Evolutionary conservation across 2,329 filamentous ascomycete genomes (phyloP), one percentile per base, ranked within the genome.

Genomic region (Penicillium polonicum): DNA sequence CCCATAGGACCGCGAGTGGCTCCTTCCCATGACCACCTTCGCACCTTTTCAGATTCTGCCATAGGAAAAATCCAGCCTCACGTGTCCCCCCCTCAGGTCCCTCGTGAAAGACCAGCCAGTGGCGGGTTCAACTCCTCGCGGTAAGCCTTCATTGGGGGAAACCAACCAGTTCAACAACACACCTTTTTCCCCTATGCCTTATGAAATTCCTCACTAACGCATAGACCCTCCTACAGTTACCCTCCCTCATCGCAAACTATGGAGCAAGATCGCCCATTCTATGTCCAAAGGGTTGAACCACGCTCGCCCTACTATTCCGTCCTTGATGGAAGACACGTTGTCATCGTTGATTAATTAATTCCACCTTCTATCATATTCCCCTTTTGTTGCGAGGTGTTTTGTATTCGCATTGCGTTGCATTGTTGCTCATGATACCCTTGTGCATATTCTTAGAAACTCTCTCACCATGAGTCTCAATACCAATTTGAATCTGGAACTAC

Each of bases 331-430:
- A 61, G 66, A 49, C 58, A 58, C 23, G 41, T 71, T 42, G 56
- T 73, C 9, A 67, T 71, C 59, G 65, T 72, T 50, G 71, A 73
- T 64, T 73, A 55, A 64, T 35, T 42, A 13, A 29, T 38, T 33
- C 36, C 10, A 33, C 31, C 8, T n/a, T 46, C 33, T 38, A 52
- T 21, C 29, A 9, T 7, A 35, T 17, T 23, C 29, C 35, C 36
- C n/a, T 33, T 44, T 27, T 27, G 31, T 50, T 63, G 58, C 50
- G 21, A 35, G n/a, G 13, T 19, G 42, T 42, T 55, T 41, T 41
- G 23, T 29, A 53, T 57, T 54, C 29, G 51, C 50, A 51, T 36
- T 58, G 23, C 43, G 31, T 46, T 49, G 42, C 52, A 48, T 60
- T 52, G 56, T 60, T 56, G 17, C 60, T 42, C 46, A 65, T 64